Percentiles rank a stretch among this genome's conserved stretches.
These are phyloP conservation scores for Penicillium maclennaniae DNA, from an alignment of 495 filamentous ascomycete species.

Conservation along the genomic window DNA sequence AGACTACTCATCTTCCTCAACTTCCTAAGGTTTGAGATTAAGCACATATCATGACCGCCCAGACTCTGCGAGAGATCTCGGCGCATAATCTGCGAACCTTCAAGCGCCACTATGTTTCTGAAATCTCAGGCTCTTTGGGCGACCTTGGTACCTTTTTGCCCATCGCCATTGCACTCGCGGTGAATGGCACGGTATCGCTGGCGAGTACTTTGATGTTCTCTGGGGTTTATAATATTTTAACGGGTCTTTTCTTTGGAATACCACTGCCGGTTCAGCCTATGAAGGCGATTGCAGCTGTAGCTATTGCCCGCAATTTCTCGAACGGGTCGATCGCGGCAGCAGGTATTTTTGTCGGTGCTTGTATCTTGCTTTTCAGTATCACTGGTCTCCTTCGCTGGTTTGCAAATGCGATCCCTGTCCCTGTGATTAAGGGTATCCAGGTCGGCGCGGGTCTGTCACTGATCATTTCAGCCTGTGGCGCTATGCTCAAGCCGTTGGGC, in stretches of 20 bases:
- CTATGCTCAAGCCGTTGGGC: constrained; percentile 55
- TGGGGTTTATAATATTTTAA: constrained; percentile 79
- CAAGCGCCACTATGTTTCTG: constrained; percentile 58
- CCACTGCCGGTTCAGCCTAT: constrained; percentile 85
- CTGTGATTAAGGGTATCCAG: constrained; percentile 91
- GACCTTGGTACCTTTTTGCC: constrained; percentile 91
- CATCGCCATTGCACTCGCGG: constrained; percentile 75
- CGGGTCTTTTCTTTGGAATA: constrained; percentile 77
- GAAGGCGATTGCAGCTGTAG: constrained; percentile 88
- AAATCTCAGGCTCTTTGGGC: constrained; percentile 86
- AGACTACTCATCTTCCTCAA: background rate
- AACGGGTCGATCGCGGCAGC: constrained; percentile 69
- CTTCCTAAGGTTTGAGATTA: background rate
- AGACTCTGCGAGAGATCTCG: constrained; percentile 32
- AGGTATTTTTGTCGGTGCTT: constrained; percentile 67
- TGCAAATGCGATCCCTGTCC: constrained; percentile 67
- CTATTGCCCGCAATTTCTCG: constrained; percentile 63
- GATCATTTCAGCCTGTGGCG: constrained; percentile 65
- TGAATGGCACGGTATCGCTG: constrained; percentile 71
- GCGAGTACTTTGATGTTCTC: constrained; percentile 83
- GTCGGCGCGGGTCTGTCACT: constrained; percentile 83
- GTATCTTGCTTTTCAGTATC: constrained; percentile 70
- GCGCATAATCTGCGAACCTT: constrained; percentile 40
- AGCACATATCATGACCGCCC: constrained; percentile 24
- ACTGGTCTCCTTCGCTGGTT: constrained; percentile 72